Evolutionary conservation across 2,329 filamentous ascomycete genomes (phyloP).

Genomic region (Venturia pyrina): DNA sequence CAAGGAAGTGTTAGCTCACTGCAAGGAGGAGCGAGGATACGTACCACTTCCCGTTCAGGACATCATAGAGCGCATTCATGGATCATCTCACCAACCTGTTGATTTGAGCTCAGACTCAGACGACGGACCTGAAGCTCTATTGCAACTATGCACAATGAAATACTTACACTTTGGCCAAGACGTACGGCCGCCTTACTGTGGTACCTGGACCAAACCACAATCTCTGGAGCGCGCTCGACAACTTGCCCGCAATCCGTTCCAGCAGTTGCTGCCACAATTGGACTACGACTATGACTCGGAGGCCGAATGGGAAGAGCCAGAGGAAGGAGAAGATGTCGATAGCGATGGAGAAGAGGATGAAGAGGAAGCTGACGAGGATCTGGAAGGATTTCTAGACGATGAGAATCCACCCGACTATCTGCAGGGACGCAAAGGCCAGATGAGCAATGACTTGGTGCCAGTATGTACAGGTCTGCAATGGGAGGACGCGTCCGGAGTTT

Average conservation of each 20-base stretch:
- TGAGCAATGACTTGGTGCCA: slow-evolving; percentile 62
- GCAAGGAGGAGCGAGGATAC: slow-evolving; percentile 2
- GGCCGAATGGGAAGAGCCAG: slow-evolving; percentile 69
- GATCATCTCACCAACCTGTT: slow-evolving; percentile 30
- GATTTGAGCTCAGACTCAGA: slow-evolving; percentile 31
- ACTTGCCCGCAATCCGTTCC: slow-evolving; percentile 44
- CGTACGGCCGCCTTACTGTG: slow-evolving; percentile 58
- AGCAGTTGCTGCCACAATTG: slow-evolving; percentile 48
- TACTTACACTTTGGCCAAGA: slow-evolving; percentile 52
- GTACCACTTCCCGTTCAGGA: slow-evolving; percentile 18
- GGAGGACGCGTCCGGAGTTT: slow-evolving; percentile 45
- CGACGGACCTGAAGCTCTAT: slow-evolving; percentile 29
- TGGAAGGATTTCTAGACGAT: slow-evolving; percentile 85
- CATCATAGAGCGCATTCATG: slow-evolving; percentile 35
- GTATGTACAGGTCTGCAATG: slow-evolving; percentile 75
- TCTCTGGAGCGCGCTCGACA: slow-evolving; percentile 33
- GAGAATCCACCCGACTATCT: slow-evolving; percentile 52
- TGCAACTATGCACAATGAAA: slow-evolving; percentile 53
- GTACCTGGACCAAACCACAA: slow-evolving; percentile 57
- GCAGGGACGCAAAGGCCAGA: slow-evolving; percentile 43
- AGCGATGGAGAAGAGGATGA: slow-evolving; percentile 56
- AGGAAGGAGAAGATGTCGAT: slow-evolving; percentile 58
- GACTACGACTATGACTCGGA: slow-evolving; percentile 83
- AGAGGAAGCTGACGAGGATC: slow-evolving; percentile 66
- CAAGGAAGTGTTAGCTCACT: background rate